Evolutionary conservation across 805 yeast genomes (phyloP).

Genomic region (Spencermartinsiella europaea): DNA sequence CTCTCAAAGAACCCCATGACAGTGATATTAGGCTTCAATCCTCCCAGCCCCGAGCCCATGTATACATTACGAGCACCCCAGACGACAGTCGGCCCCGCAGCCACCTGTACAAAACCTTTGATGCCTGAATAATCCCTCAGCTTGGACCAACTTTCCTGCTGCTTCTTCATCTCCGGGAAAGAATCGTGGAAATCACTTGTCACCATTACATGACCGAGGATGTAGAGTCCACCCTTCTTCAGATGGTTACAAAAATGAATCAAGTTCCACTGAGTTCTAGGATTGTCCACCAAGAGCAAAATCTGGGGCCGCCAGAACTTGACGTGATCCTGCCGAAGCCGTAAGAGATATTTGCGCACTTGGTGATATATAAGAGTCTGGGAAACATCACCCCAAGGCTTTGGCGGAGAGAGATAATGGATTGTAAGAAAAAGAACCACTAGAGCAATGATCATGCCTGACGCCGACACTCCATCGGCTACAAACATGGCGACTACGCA

Average conservation of each 20-base stretch:
- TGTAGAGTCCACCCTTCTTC: conserved; percentile 91
- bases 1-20: conserved; percentile 85
- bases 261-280: conserved; percentile 85
- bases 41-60: conserved; percentile 94
- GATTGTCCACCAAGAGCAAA: conserved; percentile 80
- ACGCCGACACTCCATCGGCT: conserved; percentile 88
- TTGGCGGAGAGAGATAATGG: conserved; percentile 90
- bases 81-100: conserved; percentile 76
- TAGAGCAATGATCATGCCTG: conserved; percentile 63
- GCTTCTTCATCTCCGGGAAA: conserved; percentile 63
- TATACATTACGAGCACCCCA: conserved; percentile 96
- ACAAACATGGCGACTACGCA: conserved; percentile 86
- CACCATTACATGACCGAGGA: conserved; percentile 86
- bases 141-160: conserved; percentile 76
- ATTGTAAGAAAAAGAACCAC: conserved; percentile 66
- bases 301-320: conserved; percentile 99
- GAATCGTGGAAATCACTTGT: conserved; percentile 57
- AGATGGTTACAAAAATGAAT: conserved; percentile 90
- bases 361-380: conserved; percentile 94
- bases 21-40: conserved; percentile 95
- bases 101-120: conserved; percentile 92
- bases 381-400: conserved; percentile 97
- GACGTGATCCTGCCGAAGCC: conserved; percentile 85
- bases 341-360: conserved; percentile 81
- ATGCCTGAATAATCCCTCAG: conserved; percentile 71